Evolutionary conservation across 495 filamentous ascomycete genomes (phyloP), one percentile per base, ranked within the genome.

Genomic region (Tuber calosporum): DNA sequence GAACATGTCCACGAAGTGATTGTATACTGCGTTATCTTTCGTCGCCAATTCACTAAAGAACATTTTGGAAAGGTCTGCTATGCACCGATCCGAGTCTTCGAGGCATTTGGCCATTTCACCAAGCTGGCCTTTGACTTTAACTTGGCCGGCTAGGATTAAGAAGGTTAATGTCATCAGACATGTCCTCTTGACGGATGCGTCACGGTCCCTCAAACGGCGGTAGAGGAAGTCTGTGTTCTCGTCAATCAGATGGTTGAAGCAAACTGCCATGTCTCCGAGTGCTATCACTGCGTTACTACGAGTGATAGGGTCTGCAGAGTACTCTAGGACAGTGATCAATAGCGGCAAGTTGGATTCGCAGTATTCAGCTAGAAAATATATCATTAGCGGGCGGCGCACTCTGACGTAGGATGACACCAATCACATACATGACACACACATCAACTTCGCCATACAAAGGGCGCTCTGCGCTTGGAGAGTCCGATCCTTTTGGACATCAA

Each of bases 1-100:
- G 83, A 99, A 99, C 92, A 99, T 99, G 79, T 99, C 96, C 17
- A 98, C 93, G 81, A 98, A 99, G 83, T 99, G 94, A 79, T 99
- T 99, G 80, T 99, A 99, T 4, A 99, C 93, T 0, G 96, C 96
- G 82, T 99, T 98, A 82, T 99, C 96, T 84, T 99, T 99, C 68
- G 92, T 96, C 42, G 92, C 91, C 19, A 99, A 85, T 84, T 99
- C 95, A 0, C 92, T 93, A 82, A 99, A 99, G 88, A 99, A 99
- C 96, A 98, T 99, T 41, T 93, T 86, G 37, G 93, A 91, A 77
- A 99, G 85, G 80, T 99, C 95, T 3, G 92, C 91, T 74, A 97
- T 97, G 70, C 92, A 87, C 85, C 93, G 94, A 79, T 99, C 95
- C 2, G 90, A 88, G 76, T 98, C 96, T 82, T 99, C 95, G 39